A percentile compares a stretch with the other conserved stretches of the same genome.
These are phyloP conservation scores for Candida mattraensis DNA, from an alignment of 805 yeast species.

Conservation along the genomic window DNA sequence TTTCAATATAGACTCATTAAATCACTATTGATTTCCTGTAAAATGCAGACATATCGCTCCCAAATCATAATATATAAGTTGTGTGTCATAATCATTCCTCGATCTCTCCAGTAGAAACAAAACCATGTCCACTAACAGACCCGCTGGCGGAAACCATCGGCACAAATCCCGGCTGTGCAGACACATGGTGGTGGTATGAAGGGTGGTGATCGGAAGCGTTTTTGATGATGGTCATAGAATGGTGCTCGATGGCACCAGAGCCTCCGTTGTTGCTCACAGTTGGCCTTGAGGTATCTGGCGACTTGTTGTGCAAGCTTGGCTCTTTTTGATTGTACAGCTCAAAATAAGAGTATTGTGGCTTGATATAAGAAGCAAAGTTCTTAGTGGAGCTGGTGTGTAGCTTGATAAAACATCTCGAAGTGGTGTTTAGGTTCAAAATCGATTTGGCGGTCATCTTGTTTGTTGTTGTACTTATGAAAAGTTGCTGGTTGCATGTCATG, in stretches of 20 bases:
- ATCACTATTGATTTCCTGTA: too few relatives aligned
- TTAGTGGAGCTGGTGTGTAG: slow-evolving; percentile 18
- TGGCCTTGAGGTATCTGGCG: slow-evolving; percentile 7
- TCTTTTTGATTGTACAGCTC: slow-evolving; percentile 29
- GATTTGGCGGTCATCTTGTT: slow-evolving; percentile 28
- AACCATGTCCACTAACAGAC: slow-evolving; percentile 29
- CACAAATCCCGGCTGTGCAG: slow-evolving; percentile 25
- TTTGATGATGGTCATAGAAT: slow-evolving; percentile 31
- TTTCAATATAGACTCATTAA: too few relatives aligned
- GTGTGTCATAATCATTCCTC: slow-evolving; percentile 2
- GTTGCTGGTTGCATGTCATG: too few relatives aligned
- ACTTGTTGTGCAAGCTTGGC: slow-evolving; percentile 19
- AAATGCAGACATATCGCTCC: too few relatives aligned
- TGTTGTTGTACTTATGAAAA: not conserved
- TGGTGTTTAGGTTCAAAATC: slow-evolving; percentile 28
- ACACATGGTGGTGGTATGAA: slow-evolving; percentile 7
- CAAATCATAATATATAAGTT: slow-evolving; percentile 1
- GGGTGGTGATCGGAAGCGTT: slow-evolving; percentile 20
- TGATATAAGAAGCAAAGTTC: slow-evolving; percentile 27
- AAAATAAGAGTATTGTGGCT: slow-evolving; percentile 21
- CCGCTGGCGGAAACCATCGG: slow-evolving; percentile 33
- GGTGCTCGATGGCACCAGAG: slow-evolving; percentile 27
- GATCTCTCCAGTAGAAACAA: slow-evolving; percentile 15
- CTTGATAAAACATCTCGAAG: slow-evolving; percentile 29
- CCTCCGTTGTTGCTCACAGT: slow-evolving; percentile 33